Conservation (phyloP, 495 filamentous ascomycete species). For the Bombardia bombarda region DNA sequence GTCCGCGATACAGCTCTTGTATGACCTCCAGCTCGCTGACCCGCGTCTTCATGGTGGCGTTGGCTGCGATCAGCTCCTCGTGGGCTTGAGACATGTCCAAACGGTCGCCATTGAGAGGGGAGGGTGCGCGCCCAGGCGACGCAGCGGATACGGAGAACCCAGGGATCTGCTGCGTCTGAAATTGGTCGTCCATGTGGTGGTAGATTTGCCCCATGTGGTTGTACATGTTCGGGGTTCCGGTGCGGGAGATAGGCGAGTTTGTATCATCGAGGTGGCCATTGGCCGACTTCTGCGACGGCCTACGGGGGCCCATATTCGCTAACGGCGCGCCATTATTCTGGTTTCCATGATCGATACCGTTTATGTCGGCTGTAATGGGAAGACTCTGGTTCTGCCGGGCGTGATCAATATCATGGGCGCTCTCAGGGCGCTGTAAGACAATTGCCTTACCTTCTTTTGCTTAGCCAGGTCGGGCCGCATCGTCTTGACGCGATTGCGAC, state of each 20-base stretch:
- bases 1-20: constrained; percentile 85
- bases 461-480: constrained; percentile 62
- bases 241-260: constrained; percentile 80
- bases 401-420: background rate
- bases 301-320: constrained; percentile 39
- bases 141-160: constrained; percentile 48
- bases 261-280: constrained; percentile 71
- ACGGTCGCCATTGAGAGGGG: constrained; percentile 65
- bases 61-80: constrained; percentile 67
- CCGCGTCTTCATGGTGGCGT: constrained; percentile 77
- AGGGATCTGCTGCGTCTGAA: constrained; percentile 40
- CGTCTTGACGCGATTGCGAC: constrained; percentile 95
- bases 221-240: constrained; percentile 68
- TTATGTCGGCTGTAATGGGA: constrained; percentile 48
- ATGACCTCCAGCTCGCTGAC: constrained; percentile 93
- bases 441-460: constrained; percentile 90
- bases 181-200: constrained; percentile 58
- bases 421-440: too few relatives aligned
- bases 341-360: constrained; percentile 43
- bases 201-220: constrained; percentile 55
- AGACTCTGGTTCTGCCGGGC: constrained; percentile 32
- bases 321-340: constrained; percentile 26
- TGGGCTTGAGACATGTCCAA: constrained; percentile 73
- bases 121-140: constrained; percentile 58
- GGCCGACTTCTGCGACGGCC: constrained; percentile 63